Conservation (phyloP, 148 eudicot genomes). For the Rhododendron ferrugineum region DNA sequence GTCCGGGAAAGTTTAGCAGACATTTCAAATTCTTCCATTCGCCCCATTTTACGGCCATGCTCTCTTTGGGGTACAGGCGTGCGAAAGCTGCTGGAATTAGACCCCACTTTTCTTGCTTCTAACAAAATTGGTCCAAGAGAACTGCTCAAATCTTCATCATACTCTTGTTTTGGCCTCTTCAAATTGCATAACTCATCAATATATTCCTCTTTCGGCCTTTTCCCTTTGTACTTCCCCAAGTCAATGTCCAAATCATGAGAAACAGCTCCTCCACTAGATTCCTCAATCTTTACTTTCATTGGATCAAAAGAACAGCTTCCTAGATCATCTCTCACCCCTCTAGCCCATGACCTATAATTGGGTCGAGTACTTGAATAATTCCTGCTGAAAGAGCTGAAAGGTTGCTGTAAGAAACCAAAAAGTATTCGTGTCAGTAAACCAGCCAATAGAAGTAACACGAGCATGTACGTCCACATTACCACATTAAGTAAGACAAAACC, state of each 20-base stretch:
- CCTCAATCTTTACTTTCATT: slow-evolving; percentile 52
- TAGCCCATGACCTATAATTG: slow-evolving; percentile 17
- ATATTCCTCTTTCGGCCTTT: slow-evolving; percentile 61
- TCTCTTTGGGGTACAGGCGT: slow-evolving; percentile 17
- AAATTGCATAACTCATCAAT: slow-evolving; percentile 34
- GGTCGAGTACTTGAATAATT: slow-evolving; percentile 8
- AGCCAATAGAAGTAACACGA: slow-evolving; percentile 3
- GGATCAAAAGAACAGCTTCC: slow-evolving; percentile 23
- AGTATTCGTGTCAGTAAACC: background rate
- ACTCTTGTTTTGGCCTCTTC: slow-evolving; percentile 72
- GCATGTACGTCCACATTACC: background rate
- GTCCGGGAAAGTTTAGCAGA: slow-evolving; percentile 27
- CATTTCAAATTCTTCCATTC: slow-evolving; percentile 17
- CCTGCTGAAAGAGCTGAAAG: slow-evolving; percentile 7
- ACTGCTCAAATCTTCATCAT: slow-evolving; percentile 31
- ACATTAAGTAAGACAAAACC: background rate
- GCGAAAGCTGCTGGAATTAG: slow-evolving; percentile 11
- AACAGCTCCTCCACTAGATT: slow-evolving; percentile 20
- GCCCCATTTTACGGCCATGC: slow-evolving; percentile 2
- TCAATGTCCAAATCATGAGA: slow-evolving; percentile 18
- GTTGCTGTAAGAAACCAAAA: slow-evolving; percentile 26
- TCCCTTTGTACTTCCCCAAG: slow-evolving; percentile 31
- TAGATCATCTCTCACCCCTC: slow-evolving; percentile 25
- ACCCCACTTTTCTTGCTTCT: slow-evolving; percentile 21
- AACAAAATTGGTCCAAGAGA: slow-evolving; percentile 25